Base-by-base conservation (phyloP, 1,284 basidiomycete genomes). In the Filobasidium uniguttulatum region DNA sequence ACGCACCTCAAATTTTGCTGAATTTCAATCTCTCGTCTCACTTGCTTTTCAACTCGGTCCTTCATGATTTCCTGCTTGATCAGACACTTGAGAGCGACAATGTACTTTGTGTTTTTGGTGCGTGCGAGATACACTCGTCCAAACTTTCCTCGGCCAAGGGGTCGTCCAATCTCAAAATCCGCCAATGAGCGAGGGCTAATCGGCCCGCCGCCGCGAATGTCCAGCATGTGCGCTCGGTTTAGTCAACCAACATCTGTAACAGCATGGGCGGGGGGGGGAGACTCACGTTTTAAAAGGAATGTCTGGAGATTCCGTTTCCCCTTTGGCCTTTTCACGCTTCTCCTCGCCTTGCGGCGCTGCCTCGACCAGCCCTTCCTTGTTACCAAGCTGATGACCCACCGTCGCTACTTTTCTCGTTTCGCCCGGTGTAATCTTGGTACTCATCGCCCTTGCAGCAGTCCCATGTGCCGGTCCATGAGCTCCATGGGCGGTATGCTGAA, bases 101-200 rank as follows among this genome's bases (percentile, higher is more conserved):
- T 73, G 90, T 98, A 55, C 81, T 79, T 0, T 55, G 82, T 78
- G 50, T 73, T 68, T 63, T 89, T 90, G 3, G 94, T 98, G 46
- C 93, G 81, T 35, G 94, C 90, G 80, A 98, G 90, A 75, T 98
- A 98, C 23, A 99, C 94, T 0, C 90, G 85, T 0, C 94, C 94
- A 60, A 98, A 99, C 72, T 97, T 97, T 54, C 94, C 94, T 67
- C 98, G 97, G 25, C 94, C 94, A 0, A 99, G 77, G 2, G 90
- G 89, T 8, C 89, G 79, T 12, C 94, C 94, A 58, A 98, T 93
- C 58, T 96, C 87, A 62, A 99, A 97, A 49, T 82, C 77, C 55
- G 79, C 77, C 8, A 98, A 72, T 74, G 78, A 22, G 82, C 86
- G 59, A 54, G 35, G 62, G 58, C 34, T 53, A 45, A 34, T 48